Conservation (phyloP, 495 filamentous ascomycete species). For the Neurospora sp. region DNA sequence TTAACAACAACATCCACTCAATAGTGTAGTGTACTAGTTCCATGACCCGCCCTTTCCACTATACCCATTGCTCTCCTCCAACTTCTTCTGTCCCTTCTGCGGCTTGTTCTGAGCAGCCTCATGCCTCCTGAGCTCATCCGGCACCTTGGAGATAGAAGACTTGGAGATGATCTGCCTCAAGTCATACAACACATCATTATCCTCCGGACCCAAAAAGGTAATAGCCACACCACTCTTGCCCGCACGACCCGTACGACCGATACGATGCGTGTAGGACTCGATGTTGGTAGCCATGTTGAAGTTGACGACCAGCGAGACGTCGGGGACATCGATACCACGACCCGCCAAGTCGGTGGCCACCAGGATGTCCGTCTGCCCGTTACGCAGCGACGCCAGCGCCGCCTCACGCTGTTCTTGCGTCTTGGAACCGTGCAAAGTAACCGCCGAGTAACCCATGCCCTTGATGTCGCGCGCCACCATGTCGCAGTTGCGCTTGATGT, state of each 20-base stretch:
- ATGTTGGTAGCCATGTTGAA: conserved; percentile 98
- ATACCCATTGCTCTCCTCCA: conserved; percentile 20
- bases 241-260: conserved; percentile 94
- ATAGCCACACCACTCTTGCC: conserved; percentile 97
- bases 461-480: conserved; percentile 93
- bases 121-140: conserved; percentile 88
- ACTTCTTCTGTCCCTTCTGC: conserved; percentile 23
- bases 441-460: conserved; percentile 81
- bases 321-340: conserved; percentile 94
- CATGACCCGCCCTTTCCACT: conserved; percentile 22
- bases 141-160: conserved; percentile 78
- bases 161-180: conserved; percentile 94
- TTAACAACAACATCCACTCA: not conserved
- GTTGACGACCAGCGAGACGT: conserved; percentile 90
- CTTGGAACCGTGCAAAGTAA: conserved; percentile 90
- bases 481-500: conserved; percentile 99
- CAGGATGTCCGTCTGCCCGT: conserved; percentile 72
- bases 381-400: conserved; percentile 76
- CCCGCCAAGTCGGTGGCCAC: conserved; percentile 96
- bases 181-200: conserved; percentile 90
- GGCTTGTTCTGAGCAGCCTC: conserved; percentile 83
- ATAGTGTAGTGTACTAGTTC: conserved; percentile 5
- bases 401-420: conserved; percentile 97
- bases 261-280: conserved; percentile 94
- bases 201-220: conserved; percentile 91